Evolutionary conservation across 2,329 filamentous ascomycete species (phyloP), one percentile per base, ranked within the genome.

Genomic region (Sporothrix pallida): DNA sequence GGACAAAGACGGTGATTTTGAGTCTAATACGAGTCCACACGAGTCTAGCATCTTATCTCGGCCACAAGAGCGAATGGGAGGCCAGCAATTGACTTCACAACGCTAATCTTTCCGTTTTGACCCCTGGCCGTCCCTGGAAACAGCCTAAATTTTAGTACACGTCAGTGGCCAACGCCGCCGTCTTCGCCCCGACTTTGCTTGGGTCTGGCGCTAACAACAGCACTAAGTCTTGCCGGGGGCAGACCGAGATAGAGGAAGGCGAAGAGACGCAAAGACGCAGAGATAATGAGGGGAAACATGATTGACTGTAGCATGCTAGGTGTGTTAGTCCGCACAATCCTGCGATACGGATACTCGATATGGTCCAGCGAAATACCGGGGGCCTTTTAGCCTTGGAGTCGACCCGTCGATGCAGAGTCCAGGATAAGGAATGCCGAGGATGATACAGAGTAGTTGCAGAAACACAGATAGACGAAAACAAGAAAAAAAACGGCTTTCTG

Each of bases 11-110:
- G 8, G 23, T n/a, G n/a, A 13, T 48, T 9, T 17, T 7, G 46
- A 10, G n/a, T 37, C 31, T 5, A 52, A 56, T 9, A 56, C 4
- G 52, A 56, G 1, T 9, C n/a, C 60, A 62, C 58, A 44, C 42
- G 20, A 6, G n/a, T 50, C 17, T 6, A 12, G 20, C 20, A 48
- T 50, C 42, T 68, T 68, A 68, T 68, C 63, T 68, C 63, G 63
- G 63, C 20, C 0, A 10, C 44, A 68, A 50, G 63, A 23, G 46
- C 63, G 12, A 68, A 68, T 68, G 12, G 37, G 13, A 12, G 4
- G 44, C 42, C 46, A 5, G 13, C 20, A 31, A 50, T 68, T 68
- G 63, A 31, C 58, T 17, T 15, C 37, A 60, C 20, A 20, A 17
- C 44, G 44, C 44, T 10, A 52, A 46, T 44, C 60, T 42, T 37